Evolutionary conservation across 1,284 basidiomycete genomes (phyloP), one percentile per base, ranked within the genome.

Genomic region (Tilletia indica): DNA sequence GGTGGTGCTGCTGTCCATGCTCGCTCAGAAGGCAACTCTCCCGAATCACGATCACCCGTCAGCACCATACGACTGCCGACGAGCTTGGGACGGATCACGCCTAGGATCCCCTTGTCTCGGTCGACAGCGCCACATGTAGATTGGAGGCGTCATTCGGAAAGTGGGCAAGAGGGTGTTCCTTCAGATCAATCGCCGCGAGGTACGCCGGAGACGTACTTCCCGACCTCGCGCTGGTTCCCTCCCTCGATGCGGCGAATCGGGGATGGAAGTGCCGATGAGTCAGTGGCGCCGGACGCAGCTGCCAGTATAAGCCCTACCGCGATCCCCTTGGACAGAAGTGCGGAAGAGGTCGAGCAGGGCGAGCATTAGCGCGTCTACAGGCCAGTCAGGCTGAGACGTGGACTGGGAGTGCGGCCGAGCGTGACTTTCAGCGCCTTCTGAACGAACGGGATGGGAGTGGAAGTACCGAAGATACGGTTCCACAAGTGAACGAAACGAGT

Each of bases 171-270:
- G 51, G 51, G 8, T 19, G 51, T 6, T 6, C 16, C 19, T 1
- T 11, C 16, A 19, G 51, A 54, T 19, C 51, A 54, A 19, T 19
- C 19, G 51, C 19, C 51, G 6, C 19, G 6, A 19, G 51, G 21
- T n/a, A 25, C 51, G 51, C 21, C 51, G 51, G 21, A 19, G 51
- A 25, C 51, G 51, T 54, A 54, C 51, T 54, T 54, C 16, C 51
- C 51, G 6, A 54, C 51, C 51, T 54, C 51, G 11, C 51, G 51
- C 16, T 54, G 51, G 51, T 54, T 54, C 51, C 51, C 51, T 11
- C 51, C 51, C n/a, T 54, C 51, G 19, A 54, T 54, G 51, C 51
- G 19, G 8, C 51, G 51, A 6, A 19, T 25, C 8, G 21, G 51
- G 12, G 19, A 19, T 12, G 51, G 21, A 19, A 19, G 12, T 8